Base-by-base conservation (phyloP, 192 early-diverging fungal genomes). In the Gryganskiella cystojenkinii region DNA sequence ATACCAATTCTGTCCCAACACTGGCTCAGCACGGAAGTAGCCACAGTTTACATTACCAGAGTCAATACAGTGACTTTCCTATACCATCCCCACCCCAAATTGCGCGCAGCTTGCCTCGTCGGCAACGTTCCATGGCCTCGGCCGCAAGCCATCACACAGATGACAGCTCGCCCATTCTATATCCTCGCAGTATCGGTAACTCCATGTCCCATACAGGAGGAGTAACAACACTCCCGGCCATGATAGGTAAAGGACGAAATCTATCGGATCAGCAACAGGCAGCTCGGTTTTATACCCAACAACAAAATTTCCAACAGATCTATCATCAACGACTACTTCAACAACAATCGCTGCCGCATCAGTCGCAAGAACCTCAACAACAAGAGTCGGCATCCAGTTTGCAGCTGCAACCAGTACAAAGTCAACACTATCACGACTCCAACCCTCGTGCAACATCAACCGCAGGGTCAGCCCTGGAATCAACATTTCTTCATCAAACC, bases 271-370 rank as follows among this genome's bases (percentile, higher is more conserved):
- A 53, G 8, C 44, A 44, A 6, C 60, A 61, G 31, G 45, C 45
- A 27, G 43, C 60, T 61, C 60, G 60, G 7, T 61, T 47, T 24
- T 64, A 64, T 13, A 50, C 49, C 9, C 49, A 66, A 13, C 64
- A 66, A 14, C 64, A 66, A 25, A 40, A 56, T 51, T 44, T 52
- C 9, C 64, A 66, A 45, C 53, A 56, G 53, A n/a, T 34, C 2
- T 46, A 42, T 8, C 52, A 42, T 0, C 53, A 40, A 31, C 34
- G 28, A 28, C 64, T 56, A 20, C 40, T 19, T 13, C 42, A 45
- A 27, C 37, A 9, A 1, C 3, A 28, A 4, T 37, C 28, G 37
- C 35, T 10, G 19, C 44, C 58, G 6, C 61, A 10, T 11, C 45
- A 24, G n/a, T 25, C 52, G n/a, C 56, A 25, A 42, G 24, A n/a